Conservation (phyloP, 2,329 filamentous ascomycete species). For the Fusarium sp. region DNA sequence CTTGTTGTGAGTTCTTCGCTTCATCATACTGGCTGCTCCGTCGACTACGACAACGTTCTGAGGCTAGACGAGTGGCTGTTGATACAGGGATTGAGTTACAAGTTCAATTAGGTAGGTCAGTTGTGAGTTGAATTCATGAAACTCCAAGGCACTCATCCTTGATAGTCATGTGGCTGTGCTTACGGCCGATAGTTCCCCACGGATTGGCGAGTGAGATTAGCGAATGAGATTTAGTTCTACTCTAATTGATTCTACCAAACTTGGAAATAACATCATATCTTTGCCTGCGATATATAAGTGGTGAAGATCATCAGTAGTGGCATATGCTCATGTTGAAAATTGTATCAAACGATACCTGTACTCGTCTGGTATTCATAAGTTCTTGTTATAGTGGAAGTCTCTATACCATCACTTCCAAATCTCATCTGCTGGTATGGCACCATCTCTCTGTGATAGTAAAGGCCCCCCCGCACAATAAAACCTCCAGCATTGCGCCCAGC, state of each 20-base stretch:
- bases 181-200: conserved; percentile 8
- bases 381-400: neutral
- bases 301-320: neutral
- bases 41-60: neutral
- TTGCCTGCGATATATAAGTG: neutral
- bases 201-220: conserved; percentile 13
- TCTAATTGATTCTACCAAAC: neutral
- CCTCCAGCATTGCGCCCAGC: conserved; percentile 42
- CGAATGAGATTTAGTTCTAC: conserved; percentile 7
- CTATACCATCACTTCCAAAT: neutral
- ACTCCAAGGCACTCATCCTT: neutral
- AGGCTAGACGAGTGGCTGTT: fast-evolving
- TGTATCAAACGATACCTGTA: neutral
- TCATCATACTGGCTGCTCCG: conserved; percentile 25
- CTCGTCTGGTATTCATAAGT: conserved; percentile 7
- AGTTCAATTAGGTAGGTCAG: too few relatives aligned
- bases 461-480: conserved; percentile 34
- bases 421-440: conserved; percentile 43
- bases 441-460: conserved; percentile 37
- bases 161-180: conserved; percentile 37
- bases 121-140: neutral
- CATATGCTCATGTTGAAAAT: neutral
- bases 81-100: neutral
- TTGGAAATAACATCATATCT: neutral
- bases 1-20: conserved; percentile 41